Evolutionary conservation across 2,329 filamentous ascomycete species (phyloP).

Genomic region (Epichloe typhina): DNA sequence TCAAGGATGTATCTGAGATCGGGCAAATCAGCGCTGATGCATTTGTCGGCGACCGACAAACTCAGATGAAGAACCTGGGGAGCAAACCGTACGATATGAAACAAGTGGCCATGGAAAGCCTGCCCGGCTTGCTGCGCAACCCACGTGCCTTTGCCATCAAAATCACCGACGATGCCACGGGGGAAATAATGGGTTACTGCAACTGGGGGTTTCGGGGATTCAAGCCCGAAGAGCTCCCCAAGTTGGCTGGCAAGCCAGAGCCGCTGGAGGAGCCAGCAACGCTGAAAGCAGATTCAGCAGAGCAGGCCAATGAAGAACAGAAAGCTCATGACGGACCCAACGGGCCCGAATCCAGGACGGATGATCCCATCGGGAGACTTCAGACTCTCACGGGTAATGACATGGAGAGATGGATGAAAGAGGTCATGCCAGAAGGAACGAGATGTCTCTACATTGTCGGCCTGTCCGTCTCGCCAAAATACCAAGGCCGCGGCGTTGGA

Average conservation of each 20-base stretch:
- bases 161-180: slow-evolving; percentile 17
- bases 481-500: slow-evolving; percentile 19
- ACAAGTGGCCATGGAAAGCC: slow-evolving; percentile 11
- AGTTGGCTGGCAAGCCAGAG: slow-evolving; percentile 7
- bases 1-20: slow-evolving; percentile 17
- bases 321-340: neutral
- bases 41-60: slow-evolving; percentile 21
- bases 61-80: slow-evolving; percentile 21
- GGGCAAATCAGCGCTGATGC: slow-evolving; percentile 16
- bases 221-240: slow-evolving; percentile 11
- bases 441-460: slow-evolving; percentile 20
- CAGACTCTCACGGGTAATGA: slow-evolving; percentile 17
- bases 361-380: slow-evolving; percentile 16
- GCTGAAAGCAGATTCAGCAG: neutral
- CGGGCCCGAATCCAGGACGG: slow-evolving; percentile 7
- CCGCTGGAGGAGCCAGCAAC: neutral
- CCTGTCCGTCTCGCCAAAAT: slow-evolving; percentile 18
- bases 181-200: slow-evolving; percentile 15
- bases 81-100: slow-evolving; percentile 16
- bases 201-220: slow-evolving; percentile 21
- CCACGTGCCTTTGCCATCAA: slow-evolving; percentile 17
- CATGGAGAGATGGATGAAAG: slow-evolving; percentile 17
- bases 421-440: slow-evolving; percentile 19
- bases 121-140: slow-evolving; percentile 12
- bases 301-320: neutral